Evolutionary conservation across 1,284 basidiomycete species (phyloP), one percentile per base, ranked within the genome.

Genomic region (Bjerkandera adusta): DNA sequence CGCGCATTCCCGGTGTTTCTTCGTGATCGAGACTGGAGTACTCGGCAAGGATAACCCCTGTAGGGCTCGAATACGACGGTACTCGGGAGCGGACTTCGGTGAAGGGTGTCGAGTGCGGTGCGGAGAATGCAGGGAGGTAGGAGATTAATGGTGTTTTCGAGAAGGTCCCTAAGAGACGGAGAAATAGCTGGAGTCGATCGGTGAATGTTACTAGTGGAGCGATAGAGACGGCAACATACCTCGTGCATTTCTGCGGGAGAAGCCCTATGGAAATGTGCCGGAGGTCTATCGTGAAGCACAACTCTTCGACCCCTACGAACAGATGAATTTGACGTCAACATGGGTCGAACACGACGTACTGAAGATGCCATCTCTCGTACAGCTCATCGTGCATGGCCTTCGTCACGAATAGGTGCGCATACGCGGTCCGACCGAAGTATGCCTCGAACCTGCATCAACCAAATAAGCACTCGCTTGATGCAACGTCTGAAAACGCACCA

Each of bases 381-480:
- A 99, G 72, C 54, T 76, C 73, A 34, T 85, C 75, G 43, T 74
- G 79, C 87, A 99, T 93, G 1, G 93, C 93, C 35, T 79, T 68
- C 0, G 97, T 98, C 5, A 99, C 97, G 63, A 97, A 98, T 1
- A 99, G 65, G 61, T 99, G 97, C 0, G 89, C 90, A 62, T 87
- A 88, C 0, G 97, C 96, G 0, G 64, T 69, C 27, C 75, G 73
- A 2, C 95, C 93, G 65, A 93, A 97, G 12, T 68, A 76, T 16
- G 65, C 64, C 64, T 97, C 94, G 55, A 96, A 85, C 75, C 94
- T 97, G 55, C 7, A 10, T 22, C 16, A 18, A n/a, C 22, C 38
- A 34, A 7, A 24, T 22, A 15, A 13, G 24, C 20, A n/a, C 20
- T 13, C 32, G 8, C 21, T 29, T 7, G 22, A 22, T 33, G 16